A percentile compares a stretch with the other conserved stretches of the same genome.
These are phyloP conservation scores for Yamadazyma laniorum DNA, from an alignment of 805 yeast genomes.

Conservation along the genomic window DNA sequence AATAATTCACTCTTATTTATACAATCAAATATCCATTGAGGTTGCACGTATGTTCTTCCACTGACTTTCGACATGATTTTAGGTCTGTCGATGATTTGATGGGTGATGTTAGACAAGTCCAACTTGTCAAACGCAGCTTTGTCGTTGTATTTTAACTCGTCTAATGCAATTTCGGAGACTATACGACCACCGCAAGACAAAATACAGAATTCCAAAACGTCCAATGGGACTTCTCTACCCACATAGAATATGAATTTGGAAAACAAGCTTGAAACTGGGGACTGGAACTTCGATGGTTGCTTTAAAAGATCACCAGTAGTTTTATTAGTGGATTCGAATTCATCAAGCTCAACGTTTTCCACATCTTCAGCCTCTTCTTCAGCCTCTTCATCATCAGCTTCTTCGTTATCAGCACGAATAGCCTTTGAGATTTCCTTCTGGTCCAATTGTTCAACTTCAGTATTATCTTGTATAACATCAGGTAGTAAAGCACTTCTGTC, in stretches of 20 bases:
- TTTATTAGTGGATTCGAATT: constrained; percentile 61
- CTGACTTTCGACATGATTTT: constrained; percentile 70
- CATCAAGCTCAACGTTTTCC: constrained; percentile 52
- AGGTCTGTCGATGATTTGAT: constrained; percentile 94
- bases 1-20: constrained; percentile 73
- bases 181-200: constrained; percentile 83
- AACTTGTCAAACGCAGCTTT: constrained; percentile 45
- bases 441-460: constrained; percentile 38
- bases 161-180: constrained; percentile 83
- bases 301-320: constrained; percentile 65
- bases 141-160: constrained; percentile 58
- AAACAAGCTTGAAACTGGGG: constrained; percentile 65
- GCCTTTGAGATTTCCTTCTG: constrained; percentile 47
- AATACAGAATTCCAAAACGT: constrained; percentile 82
- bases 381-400: constrained; percentile 15
- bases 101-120: constrained; percentile 74
- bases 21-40: constrained; percentile 96
- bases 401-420: constrained; percentile 43
- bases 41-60: constrained; percentile 93
- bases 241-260: constrained; percentile 75
- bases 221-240: constrained; percentile 95
- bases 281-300: constrained; percentile 59
- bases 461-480: constrained; percentile 17
- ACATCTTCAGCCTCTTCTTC: constrained; percentile 18
- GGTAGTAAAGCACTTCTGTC: constrained; percentile 40